These are phyloP conservation scores for Suillus tomentosus DNA, from an alignment of 768 basidiomycete genomes.

Conservation along the genomic window DNA sequence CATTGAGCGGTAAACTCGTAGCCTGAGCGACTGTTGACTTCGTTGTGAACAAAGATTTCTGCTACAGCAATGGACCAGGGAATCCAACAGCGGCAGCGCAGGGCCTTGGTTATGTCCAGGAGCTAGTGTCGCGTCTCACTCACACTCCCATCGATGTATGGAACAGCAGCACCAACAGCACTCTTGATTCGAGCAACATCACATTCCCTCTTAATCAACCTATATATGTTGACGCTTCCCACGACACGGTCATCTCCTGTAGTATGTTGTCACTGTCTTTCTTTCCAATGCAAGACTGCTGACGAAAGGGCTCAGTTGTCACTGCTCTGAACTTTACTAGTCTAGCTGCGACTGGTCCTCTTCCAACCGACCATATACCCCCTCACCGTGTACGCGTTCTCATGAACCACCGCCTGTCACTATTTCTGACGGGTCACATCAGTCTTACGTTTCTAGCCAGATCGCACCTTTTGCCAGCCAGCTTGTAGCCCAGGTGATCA, in stretches of 20 bases:
- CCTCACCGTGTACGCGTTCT: conserved; percentile 24
- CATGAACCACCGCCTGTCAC: not conserved
- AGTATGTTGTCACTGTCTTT: conserved; percentile 23
- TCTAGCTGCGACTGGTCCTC: conserved; percentile 41
- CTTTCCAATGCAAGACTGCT: not conserved
- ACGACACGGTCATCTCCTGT: conserved; percentile 46
- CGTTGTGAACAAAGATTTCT: conserved; percentile 18
- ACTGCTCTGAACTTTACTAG: conserved; percentile 49
- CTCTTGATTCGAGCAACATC: conserved; percentile 41
- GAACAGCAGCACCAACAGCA: conserved; percentile 49
- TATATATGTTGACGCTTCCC: conserved; percentile 48
- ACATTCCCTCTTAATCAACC: conserved; percentile 39
- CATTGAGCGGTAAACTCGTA: conserved; percentile 18
- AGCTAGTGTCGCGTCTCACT: conserved; percentile 45
- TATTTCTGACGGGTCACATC: not conserved
- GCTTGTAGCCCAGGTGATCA: conserved; percentile 47
- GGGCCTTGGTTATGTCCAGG: conserved; percentile 44
- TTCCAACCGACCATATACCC: conserved; percentile 40
- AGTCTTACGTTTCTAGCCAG: conserved; percentile 43
- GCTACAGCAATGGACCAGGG: conserved; percentile 45
- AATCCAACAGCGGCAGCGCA: conserved; percentile 41
- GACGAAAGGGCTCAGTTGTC: conserved; percentile 27
- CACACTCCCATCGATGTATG: conserved; percentile 37
- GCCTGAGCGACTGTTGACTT: not conserved
- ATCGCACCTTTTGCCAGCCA: conserved; percentile 50